Percentiles rank a stretch among this genome's conserved stretches.
Conservation (phyloP, 345 rosid species). For the Rhizophora mangle region DNA sequence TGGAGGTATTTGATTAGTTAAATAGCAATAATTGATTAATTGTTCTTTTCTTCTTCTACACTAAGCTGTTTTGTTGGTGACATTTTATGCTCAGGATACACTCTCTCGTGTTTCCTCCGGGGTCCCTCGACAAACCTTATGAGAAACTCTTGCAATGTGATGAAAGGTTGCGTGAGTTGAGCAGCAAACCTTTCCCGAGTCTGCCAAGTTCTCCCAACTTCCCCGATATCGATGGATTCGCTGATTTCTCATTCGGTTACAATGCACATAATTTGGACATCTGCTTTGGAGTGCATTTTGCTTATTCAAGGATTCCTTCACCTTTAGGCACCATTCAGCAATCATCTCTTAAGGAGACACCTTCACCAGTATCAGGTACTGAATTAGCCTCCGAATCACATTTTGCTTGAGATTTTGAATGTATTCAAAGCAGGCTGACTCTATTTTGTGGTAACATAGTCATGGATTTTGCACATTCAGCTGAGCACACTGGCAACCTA, state of each 20-base stretch:
- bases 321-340: not conserved
- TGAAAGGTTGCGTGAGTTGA: conserved; percentile 26
- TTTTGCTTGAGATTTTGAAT: not conserved
- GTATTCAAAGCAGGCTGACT: not conserved
- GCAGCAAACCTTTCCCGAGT: conserved; percentile 34
- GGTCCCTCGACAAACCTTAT: conserved; percentile 41
- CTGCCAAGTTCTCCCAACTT: conserved; percentile 21
- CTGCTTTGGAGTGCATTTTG: not conserved
- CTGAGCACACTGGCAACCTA: conserved; percentile 6
- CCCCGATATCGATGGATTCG: not conserved
- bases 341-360: conserved; percentile 1
- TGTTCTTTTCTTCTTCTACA: not conserved
- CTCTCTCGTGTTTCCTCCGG: conserved; percentile 39
- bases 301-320: not conserved
- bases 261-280: not conserved
- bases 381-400: not conserved
- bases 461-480: conserved; percentile 21
- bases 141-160: conserved; percentile 43
- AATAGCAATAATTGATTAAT: not conserved
- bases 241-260: not conserved
- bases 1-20: conserved; percentile 30
- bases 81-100: conserved; percentile 44
- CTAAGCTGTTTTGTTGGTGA: not conserved
- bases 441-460: conserved; percentile 22
- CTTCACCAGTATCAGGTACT: conserved; percentile 31